phyloP scores from a whole-genome alignment of 345 rosid genomes.

The Pistacia atlantica region DNA sequence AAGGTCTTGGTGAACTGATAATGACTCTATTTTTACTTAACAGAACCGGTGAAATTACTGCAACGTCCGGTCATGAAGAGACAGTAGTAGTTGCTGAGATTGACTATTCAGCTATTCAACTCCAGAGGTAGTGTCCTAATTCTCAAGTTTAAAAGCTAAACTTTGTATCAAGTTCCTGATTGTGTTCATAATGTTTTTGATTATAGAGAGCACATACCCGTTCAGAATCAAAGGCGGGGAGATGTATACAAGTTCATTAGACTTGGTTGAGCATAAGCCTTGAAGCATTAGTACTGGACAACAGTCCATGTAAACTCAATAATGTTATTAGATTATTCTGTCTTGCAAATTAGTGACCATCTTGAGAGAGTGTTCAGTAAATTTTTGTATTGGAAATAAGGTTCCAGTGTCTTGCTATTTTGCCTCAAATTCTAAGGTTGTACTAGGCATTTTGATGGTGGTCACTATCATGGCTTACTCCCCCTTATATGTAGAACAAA shows the following conservation, averaged over 20 bases:
- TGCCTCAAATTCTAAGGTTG: too few species aligned
- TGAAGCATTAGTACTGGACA: neutral
- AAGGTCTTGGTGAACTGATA: neutral
- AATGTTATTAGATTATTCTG: neutral
- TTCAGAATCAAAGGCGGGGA: slow-evolving; percentile 21
- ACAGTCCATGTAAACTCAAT: neutral
- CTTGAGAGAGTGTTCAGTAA: too few species aligned
- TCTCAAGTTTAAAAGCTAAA: neutral
- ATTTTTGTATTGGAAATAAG: too few species aligned
- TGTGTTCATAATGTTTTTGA: neutral
- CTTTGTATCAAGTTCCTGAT: neutral
- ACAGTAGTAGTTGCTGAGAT: slow-evolving; percentile 25
- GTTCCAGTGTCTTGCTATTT: too few species aligned
- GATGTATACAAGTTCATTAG: slow-evolving; percentile 21
- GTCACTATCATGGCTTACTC: too few species aligned
- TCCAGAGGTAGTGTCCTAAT: slow-evolving; percentile 14
- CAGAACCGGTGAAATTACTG: slow-evolving; percentile 29
- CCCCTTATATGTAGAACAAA: too few species aligned
- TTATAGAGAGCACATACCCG: slow-evolving; percentile 20
- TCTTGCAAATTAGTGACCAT: neutral
- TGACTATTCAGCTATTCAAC: slow-evolving; percentile 22
- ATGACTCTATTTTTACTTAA: neutral
- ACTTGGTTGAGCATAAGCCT: neutral
- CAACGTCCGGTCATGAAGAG: slow-evolving; percentile 23
- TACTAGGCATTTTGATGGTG: too few species aligned